Base-by-base conservation (phyloP, 306 rosid species). In the Mimosa pudica region DNA sequence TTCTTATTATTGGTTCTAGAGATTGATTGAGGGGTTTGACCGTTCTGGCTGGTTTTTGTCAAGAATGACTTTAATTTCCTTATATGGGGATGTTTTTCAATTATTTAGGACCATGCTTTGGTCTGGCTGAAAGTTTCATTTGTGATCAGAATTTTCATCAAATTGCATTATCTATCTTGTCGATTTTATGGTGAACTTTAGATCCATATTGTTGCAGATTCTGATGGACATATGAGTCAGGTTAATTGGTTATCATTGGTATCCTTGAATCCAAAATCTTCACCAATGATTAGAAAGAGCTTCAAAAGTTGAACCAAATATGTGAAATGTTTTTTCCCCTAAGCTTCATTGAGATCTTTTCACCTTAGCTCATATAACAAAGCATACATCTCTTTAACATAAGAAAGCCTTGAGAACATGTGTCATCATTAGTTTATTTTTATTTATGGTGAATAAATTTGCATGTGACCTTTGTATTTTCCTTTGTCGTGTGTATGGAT, bases 361-460 rank as follows among this genome's bases (percentile, higher is more conserved):
- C 8, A 20, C 38, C 36, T 60, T 20, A 32, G 42, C n/a, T 52
- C 33, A 16, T 51, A 47, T 32, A 57, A 66, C 64, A 41, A n/a
- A 30, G 80, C 74, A 17, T 71, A 57, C 48, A 55, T 48, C 68
- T 38, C 33, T 47, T 17, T 60, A 78, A 18, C 38, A 32, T 79
- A 46, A 81, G 76, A 63, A 79, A 38, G 42, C 1, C 4, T 38
- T 38, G 62, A 62, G 71, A 70, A 73, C 52, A 73, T 68, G 44
- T 63, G 61, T 72, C 63, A 41, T 49, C 48, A 36, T 62, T 30
- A 18, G 76, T 67, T 57, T 54, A 48, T 70, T 1, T 77, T 68
- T 62, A 76, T 73, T 68, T 52, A 67, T 70, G 30, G 72, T 65
- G 20, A 71, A 66, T 63, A 51, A 60, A 60, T 71, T 75, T 71